Conservation (phyloP, 1,139 yeast species). For the Blastobotrys apis region DNA sequence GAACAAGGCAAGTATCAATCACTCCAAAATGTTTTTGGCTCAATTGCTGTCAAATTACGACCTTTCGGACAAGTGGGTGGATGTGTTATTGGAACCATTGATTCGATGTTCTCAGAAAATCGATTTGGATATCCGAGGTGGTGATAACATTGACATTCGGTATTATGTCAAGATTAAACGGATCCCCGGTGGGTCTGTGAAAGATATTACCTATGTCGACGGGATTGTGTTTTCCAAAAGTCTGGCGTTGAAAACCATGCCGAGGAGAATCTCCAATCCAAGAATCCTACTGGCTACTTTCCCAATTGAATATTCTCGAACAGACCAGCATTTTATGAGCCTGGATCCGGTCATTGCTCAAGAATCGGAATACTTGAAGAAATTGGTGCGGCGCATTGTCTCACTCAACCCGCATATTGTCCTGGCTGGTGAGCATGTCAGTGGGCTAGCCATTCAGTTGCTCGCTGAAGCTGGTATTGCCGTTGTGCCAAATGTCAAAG, state of each 20-base stretch:
- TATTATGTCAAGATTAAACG: constrained; percentile 85
- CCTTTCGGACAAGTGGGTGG: constrained; percentile 50
- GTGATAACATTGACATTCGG: constrained; percentile 78
- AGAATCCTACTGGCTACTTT: constrained; percentile 79
- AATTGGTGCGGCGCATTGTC: constrained; percentile 72
- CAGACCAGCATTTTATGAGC: constrained; percentile 67
- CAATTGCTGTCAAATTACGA: constrained; percentile 63
- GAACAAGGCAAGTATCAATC: constrained; percentile 40
- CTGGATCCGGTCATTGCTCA: constrained; percentile 83
- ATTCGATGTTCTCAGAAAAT: constrained; percentile 45
- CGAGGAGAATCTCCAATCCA: constrained; percentile 57
- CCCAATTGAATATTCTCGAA: constrained; percentile 79
- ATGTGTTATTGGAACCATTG: constrained; percentile 45
- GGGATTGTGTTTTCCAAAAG: constrained; percentile 86
- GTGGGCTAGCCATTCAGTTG: constrained; percentile 74
- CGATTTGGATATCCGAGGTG: constrained; percentile 52
- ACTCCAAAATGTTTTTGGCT: constrained; percentile 44
- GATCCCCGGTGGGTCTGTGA: constrained; percentile 63
- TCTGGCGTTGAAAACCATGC: constrained; percentile 80
- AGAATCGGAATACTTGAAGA: constrained; percentile 78
- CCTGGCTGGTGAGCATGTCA: constrained; percentile 73
- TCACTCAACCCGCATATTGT: constrained; percentile 77
- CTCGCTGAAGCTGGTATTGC: constrained; percentile 75
- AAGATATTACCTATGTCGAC: constrained; percentile 59
- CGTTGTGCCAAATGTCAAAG: constrained; percentile 75